Evolutionary conservation across 2,329 filamentous ascomycete genomes (phyloP).

Genomic region (Colletotrichum echinochloae): DNA sequence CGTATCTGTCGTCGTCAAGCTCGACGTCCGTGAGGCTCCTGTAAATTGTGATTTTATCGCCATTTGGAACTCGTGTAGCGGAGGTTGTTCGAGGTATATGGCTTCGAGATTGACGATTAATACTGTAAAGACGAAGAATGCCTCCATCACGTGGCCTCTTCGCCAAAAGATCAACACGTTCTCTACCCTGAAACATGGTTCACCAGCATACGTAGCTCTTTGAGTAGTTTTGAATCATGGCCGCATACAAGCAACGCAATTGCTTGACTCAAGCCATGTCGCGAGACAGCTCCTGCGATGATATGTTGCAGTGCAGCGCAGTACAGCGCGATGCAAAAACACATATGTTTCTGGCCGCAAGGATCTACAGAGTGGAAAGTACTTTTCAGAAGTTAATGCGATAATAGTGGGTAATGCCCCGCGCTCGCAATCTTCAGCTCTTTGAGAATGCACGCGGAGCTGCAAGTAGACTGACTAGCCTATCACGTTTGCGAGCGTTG

Average conservation of each 20-base stretch:
- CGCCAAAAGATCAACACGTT: not conserved
- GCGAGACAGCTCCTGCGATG: conserved; percentile 22
- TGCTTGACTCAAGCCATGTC: conserved; percentile 1
- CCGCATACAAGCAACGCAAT: not conserved
- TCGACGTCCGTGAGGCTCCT: not conserved
- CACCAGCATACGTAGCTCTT: not conserved
- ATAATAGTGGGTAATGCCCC: not conserved
- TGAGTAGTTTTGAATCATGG: conserved; percentile 16
- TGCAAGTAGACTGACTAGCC: not conserved
- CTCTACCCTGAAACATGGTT: not conserved
- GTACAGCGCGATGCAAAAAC: not conserved
- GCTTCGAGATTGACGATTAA: not conserved
- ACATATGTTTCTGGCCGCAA: not conserved
- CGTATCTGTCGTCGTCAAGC: not conserved
- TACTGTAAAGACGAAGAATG: conserved; percentile 13
- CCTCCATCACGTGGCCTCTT: not conserved
- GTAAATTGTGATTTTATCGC: not conserved
- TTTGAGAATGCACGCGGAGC: conserved; percentile 10
- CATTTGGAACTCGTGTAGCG: not conserved
- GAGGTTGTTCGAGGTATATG: not conserved
- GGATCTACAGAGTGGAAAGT: not conserved
- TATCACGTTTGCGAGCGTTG: conserved; percentile 25
- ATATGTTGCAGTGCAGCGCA: not conserved
- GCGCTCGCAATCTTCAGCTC: conserved; percentile 1
- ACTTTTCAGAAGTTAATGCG: not conserved